Evolutionary conservation across 345 rosid genomes (phyloP).

Genomic region (Lumnitzera racemosa): DNA sequence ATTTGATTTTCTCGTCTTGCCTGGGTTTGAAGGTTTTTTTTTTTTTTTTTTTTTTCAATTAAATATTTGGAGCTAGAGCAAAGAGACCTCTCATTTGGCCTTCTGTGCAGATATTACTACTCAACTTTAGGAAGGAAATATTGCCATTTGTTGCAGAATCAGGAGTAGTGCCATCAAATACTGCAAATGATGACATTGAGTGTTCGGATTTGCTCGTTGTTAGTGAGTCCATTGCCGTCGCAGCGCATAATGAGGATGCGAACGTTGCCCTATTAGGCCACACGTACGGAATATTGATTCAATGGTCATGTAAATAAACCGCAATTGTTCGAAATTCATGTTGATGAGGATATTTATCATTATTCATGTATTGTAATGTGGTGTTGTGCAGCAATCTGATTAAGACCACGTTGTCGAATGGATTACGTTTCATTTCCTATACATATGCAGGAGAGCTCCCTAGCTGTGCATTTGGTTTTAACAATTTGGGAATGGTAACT

Average conservation of each 20-base stretch:
- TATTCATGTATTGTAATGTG: neutral
- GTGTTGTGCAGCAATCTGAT: conserved; percentile 34
- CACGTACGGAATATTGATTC: conserved; percentile 22
- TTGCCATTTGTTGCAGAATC: conserved; percentile 40
- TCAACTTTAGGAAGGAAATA: conserved; percentile 66
- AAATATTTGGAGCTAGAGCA: too few species aligned
- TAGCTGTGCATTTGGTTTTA: conserved; percentile 59
- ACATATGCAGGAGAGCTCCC: conserved; percentile 68
- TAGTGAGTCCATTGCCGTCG: conserved; percentile 37
- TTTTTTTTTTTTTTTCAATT: too few species aligned
- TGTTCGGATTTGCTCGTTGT: conserved; percentile 48
- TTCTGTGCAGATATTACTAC: conserved; percentile 35
- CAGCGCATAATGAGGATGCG: conserved; percentile 60
- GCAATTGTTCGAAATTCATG: too few species aligned
- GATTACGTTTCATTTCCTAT: conserved; percentile 32
- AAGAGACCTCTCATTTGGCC: too few species aligned
- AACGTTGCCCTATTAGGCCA: conserved; percentile 45
- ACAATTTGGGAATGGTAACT: conserved; percentile 40
- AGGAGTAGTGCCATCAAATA: neutral
- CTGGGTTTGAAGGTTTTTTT: too few species aligned
- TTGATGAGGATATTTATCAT: neutral
- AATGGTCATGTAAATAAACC: too few species aligned
- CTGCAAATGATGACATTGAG: conserved; percentile 15
- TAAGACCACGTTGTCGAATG: conserved; percentile 30
- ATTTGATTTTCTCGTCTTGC: neutral